Percentiles rank a stretch among this genome's conserved stretches.
These are phyloP conservation scores for Epichloe baconii DNA, from an alignment of 2,329 filamentous ascomycete species.

Conservation along the genomic window DNA sequence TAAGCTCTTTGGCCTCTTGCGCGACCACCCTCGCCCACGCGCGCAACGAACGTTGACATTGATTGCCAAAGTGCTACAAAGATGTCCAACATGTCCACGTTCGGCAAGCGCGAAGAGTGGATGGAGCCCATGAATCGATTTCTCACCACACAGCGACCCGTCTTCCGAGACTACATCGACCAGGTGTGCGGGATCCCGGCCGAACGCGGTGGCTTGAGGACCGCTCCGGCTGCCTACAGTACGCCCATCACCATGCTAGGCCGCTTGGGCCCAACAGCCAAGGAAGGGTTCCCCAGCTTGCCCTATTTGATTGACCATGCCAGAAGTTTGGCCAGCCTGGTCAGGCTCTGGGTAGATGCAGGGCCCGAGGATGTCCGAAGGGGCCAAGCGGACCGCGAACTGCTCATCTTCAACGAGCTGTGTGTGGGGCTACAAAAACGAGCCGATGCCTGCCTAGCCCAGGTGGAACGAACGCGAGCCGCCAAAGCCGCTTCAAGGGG, in stretches of 20 bases:
- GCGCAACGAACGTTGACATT: constrained; percentile 82
- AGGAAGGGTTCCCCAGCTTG: constrained; percentile 85
- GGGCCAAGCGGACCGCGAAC: constrained; percentile 30
- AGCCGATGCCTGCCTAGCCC: constrained; percentile 37
- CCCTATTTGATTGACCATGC: constrained; percentile 88
- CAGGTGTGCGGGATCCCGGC: constrained; percentile 71
- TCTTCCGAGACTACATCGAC: constrained; percentile 81
- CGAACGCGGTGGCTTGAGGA: constrained; percentile 45
- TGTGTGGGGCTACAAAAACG: constrained; percentile 37
- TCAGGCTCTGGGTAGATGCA: constrained; percentile 64
- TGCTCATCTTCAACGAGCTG: constrained; percentile 38
- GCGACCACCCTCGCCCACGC: constrained; percentile 68
- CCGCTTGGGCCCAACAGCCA: constrained; percentile 63
- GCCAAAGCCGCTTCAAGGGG: constrained; percentile 20
- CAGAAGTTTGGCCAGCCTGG: constrained; percentile 69
- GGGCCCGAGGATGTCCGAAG: constrained; percentile 26
- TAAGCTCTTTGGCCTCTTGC: constrained; percentile 76
- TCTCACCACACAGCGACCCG: constrained; percentile 57
- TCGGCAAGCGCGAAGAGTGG: constrained; percentile 93
- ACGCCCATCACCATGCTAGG: constrained; percentile 84
- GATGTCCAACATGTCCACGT: constrained; percentile 78
- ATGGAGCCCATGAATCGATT: constrained; percentile 98
- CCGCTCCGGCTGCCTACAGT: constrained; percentile 73
- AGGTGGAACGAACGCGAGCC: constrained; percentile 32
- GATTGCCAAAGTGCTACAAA: constrained; percentile 84